These are phyloP conservation scores for Pittosporum tobira DNA, from an alignment of 129 eudicot genomes.

Conservation along the genomic window DNA sequence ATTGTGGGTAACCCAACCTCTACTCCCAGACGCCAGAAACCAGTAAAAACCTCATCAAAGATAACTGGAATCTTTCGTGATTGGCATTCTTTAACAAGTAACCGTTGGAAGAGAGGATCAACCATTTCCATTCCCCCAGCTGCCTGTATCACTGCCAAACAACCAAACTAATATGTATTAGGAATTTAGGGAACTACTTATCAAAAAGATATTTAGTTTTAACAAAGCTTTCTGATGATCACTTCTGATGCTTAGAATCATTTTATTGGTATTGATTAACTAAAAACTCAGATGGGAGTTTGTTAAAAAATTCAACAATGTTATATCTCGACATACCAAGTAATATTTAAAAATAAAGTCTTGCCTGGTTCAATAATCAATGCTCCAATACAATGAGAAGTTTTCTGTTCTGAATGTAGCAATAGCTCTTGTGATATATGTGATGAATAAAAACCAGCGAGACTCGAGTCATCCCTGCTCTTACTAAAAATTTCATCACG, in stretches of 20 bases:
- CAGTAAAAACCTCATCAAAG: conserved; percentile 93
- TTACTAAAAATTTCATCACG: conserved; percentile 61
- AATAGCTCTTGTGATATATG: conserved; percentile 49
- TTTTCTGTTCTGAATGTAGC: conserved; percentile 24
- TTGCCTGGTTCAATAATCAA: conserved; percentile 95
- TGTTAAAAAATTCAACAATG: not conserved
- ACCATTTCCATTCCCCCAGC: conserved; percentile 97
- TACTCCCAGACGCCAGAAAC: conserved; percentile 96
- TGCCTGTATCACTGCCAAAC: conserved; percentile 69
- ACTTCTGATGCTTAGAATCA: not conserved
- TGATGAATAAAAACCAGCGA: conserved; percentile 46
- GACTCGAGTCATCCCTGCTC: conserved; percentile 53
- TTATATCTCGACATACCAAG: not conserved
- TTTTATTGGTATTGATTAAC: not conserved
- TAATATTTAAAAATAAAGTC: not conserved
- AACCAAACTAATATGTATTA: not conserved
- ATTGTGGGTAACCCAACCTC: conserved; percentile 44
- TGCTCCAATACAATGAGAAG: conserved; percentile 45
- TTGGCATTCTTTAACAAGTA: conserved; percentile 72
- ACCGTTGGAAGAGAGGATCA: conserved; percentile 87
- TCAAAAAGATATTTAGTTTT: no score
- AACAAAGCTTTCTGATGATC: not conserved
- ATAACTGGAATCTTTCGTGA: conserved; percentile 72
- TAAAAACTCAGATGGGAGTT: not conserved
- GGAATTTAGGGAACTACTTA: no score